These are phyloP conservation scores for Orbilia brochopaga DNA, from an alignment of 2,329 filamentous ascomycete species.

Conservation along the genomic window DNA sequence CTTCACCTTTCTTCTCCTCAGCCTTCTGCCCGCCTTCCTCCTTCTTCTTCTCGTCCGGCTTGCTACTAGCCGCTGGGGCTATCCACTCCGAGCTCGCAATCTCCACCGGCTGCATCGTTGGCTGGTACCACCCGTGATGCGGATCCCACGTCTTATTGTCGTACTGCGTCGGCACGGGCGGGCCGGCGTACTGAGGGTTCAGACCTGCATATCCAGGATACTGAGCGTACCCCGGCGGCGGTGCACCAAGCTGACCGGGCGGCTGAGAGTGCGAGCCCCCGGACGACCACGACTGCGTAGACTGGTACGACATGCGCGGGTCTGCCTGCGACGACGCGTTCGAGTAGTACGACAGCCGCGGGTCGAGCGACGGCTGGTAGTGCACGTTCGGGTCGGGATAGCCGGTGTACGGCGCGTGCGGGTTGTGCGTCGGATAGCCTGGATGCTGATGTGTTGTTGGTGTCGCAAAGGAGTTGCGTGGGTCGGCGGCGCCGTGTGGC, in stretches of 20 bases:
- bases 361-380: conserved; percentile 20
- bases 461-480: background rate
- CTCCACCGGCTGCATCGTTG: conserved; percentile 20
- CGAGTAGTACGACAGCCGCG: conserved; percentile 10
- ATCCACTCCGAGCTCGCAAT: conserved; percentile 26
- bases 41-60: conserved; percentile 15
- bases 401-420: background rate
- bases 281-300: conserved; percentile 21
- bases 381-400: conserved; percentile 11
- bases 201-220: conserved; percentile 17
- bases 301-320: conserved; percentile 26
- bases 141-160: conserved; percentile 26
- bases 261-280: conserved; percentile 10
- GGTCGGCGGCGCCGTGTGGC: background rate
- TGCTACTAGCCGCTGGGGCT: background rate
- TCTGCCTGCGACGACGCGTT: background rate
- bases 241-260: conserved; percentile 7
- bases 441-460: conserved; percentile 20
- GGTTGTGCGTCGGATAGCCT: conserved; percentile 12
- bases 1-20: background rate
- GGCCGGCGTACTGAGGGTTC: too few relatives aligned
- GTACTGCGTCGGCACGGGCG: background rate
- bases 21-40: conserved; percentile 7
- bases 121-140: conserved; percentile 36
- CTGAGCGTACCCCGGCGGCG: conserved; percentile 18